A percentile compares a stretch with the other conserved stretches of the same genome.
phyloP scores from a whole-genome alignment of 1,284 basidiomycete species.

The Hypsizygus ulmarius region DNA sequence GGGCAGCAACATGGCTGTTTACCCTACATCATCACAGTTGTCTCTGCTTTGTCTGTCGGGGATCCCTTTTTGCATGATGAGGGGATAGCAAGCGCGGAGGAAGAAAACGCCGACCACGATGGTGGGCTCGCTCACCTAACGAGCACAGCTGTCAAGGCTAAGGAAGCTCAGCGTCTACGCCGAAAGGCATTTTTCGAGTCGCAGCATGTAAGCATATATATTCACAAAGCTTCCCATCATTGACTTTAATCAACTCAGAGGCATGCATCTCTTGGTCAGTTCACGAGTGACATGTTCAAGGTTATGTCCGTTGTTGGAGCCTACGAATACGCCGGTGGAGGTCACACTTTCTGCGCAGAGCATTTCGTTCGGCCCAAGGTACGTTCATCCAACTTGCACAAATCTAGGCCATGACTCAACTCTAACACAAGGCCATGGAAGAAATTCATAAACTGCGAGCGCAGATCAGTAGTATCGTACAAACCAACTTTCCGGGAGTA shows the following conservation, averaged over 20 bases:
- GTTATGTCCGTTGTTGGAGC: conserved; percentile 92
- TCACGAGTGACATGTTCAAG: conserved; percentile 88
- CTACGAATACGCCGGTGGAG: conserved; percentile 88
- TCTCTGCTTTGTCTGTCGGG: conserved; percentile 91
- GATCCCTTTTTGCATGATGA: conserved; percentile 95
- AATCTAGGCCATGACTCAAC: background rate
- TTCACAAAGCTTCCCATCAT: conserved; percentile 1
- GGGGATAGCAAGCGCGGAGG: conserved; percentile 45
- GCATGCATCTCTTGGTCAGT: conserved; percentile 80
- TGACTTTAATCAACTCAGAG: conserved; percentile 39
- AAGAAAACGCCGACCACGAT: conserved; percentile 41
- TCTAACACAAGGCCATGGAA: conserved; percentile 81
- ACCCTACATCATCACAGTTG: conserved; percentile 89
- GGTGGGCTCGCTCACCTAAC: conserved; percentile 54
- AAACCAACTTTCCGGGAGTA: conserved; percentile 62
- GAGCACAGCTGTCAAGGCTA: conserved; percentile 58
- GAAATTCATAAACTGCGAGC: conserved; percentile 97
- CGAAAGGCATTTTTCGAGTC: conserved; percentile 79
- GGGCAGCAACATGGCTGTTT: conserved; percentile 91
- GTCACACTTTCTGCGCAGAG: conserved; percentile 77
- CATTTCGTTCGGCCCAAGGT: conserved; percentile 95
- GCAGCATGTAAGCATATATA: conserved; percentile 58
- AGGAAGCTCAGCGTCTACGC: conserved; percentile 64
- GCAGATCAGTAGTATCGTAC: conserved; percentile 85
- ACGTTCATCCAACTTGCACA: conserved; percentile 18